Evolutionary conservation across 148 eudicot genomes (phyloP).

Genomic region (Beta vulgaris): DNA sequence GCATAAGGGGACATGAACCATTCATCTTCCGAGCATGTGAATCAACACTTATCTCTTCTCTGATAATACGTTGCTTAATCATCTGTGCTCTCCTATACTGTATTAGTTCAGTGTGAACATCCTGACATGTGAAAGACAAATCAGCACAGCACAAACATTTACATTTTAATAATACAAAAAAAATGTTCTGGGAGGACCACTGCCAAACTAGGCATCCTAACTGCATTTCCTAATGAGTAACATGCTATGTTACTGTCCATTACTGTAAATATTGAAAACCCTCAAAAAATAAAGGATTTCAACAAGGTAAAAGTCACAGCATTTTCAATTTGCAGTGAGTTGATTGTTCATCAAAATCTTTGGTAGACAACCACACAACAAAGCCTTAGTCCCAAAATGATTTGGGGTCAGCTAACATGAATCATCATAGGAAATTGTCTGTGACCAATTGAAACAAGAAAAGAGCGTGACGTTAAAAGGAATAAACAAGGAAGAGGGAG

Average conservation of each 20-base stretch:
- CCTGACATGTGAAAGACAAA: constrained; percentile 42
- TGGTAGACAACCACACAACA: too few relatives aligned
- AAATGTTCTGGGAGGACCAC: neutral
- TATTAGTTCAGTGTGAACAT: constrained; percentile 88
- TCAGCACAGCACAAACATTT: constrained; percentile 6
- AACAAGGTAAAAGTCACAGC: neutral
- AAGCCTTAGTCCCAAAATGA: too few relatives aligned
- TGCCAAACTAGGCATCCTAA: neutral
- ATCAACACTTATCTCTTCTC: constrained; percentile 64
- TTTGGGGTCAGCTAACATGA: too few relatives aligned
- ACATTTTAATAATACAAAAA: neutral
- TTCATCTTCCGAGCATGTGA: constrained; percentile 63
- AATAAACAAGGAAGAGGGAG: too few relatives aligned
- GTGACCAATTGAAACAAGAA: too few relatives aligned
- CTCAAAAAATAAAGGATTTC: neutral
- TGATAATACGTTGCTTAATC: constrained; percentile 74
- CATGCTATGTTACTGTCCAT: neutral
- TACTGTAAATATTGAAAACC: neutral
- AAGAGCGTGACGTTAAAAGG: too few relatives aligned
- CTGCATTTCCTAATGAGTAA: neutral
- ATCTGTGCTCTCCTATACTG: constrained; percentile 74
- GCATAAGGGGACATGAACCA: constrained; percentile 94
- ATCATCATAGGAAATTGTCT: too few relatives aligned
- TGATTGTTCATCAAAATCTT: neutral
- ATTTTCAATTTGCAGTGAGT: neutral